phyloP scores from a whole-genome alignment of 2,329 filamentous ascomycete genomes.

The Phialocephala subalpina region DNA sequence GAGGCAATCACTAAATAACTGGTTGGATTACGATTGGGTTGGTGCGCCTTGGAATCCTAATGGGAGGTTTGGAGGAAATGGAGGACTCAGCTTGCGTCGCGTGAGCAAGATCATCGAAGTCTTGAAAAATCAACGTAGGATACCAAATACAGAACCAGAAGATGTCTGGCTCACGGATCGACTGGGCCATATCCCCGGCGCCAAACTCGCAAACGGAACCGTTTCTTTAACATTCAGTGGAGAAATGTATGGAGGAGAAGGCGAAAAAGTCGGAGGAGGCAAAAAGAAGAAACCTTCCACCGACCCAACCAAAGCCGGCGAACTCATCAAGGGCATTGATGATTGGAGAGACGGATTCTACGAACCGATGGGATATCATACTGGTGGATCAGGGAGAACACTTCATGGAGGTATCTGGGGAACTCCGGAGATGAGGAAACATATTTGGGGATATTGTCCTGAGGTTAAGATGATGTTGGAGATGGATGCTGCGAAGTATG shows the following conservation, averaged over 20 bases:
- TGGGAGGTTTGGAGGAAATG: constrained; percentile 44
- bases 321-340: constrained; percentile 52
- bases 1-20: constrained; percentile 47
- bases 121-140: constrained; percentile 55
- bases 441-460: constrained; percentile 65
- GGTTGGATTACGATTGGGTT: constrained; percentile 46
- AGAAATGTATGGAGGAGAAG: constrained; percentile 53
- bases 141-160: constrained; percentile 56
- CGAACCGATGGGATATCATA: constrained; percentile 67
- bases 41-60: constrained; percentile 45
- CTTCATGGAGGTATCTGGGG: constrained; percentile 59
- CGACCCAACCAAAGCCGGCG: constrained; percentile 36
- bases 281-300: constrained; percentile 33
- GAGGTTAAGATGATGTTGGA: constrained; percentile 64
- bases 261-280: constrained; percentile 35
- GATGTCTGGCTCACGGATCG: constrained; percentile 64
- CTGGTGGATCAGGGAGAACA: constrained; percentile 55
- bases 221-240: constrained; percentile 58
- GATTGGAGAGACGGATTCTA: constrained; percentile 61
- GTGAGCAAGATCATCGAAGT: constrained; percentile 62
- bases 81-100: constrained; percentile 54
- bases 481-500: constrained; percentile 61
- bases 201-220: constrained; percentile 60
- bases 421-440: constrained; percentile 52
- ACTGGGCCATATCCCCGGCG: constrained; percentile 56